Percentiles rank a stretch among this genome's conserved stretches.
These are phyloP conservation scores for Chaetomium globosum DNA, from an alignment of 2,329 filamentous ascomycete species.

Conservation along the genomic window DNA sequence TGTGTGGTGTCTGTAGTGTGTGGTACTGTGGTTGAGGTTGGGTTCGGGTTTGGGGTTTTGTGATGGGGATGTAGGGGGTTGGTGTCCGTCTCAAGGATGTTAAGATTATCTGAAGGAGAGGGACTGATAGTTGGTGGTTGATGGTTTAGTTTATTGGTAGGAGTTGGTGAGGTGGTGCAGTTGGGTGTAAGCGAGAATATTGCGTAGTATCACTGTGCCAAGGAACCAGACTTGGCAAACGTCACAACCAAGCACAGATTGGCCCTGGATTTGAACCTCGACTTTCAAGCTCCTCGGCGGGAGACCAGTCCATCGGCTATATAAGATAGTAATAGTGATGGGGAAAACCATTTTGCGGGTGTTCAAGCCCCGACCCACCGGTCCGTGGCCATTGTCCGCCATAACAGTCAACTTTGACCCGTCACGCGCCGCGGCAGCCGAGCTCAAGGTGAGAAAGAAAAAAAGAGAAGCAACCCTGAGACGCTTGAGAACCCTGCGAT, in stretches of 20 bases:
- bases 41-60: background rate
- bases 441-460: slow-evolving; percentile 24
- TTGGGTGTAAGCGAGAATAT: background rate
- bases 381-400: background rate
- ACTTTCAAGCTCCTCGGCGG: background rate
- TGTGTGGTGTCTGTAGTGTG: background rate
- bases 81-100: too few relatives aligned
- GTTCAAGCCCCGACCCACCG: background rate
- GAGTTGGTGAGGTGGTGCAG: too few relatives aligned
- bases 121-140: too few relatives aligned
- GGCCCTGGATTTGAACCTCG: background rate
- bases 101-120: too few relatives aligned
- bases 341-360: background rate
- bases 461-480: background rate
- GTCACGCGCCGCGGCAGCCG: background rate
- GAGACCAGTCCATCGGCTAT: background rate
- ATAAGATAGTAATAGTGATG: background rate
- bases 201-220: background rate
- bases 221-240: background rate
- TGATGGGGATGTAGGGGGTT: too few relatives aligned
- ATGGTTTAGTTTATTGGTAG: too few relatives aligned
- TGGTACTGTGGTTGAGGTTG: background rate
- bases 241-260: background rate
- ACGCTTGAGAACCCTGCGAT: background rate
- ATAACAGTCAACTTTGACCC: slow-evolving; percentile 21